A percentile compares a stretch with the other conserved stretches of the same genome.
phyloP scores from a whole-genome alignment of 495 filamentous ascomycete species.

The Podospora pseudopauciseta region DNA sequence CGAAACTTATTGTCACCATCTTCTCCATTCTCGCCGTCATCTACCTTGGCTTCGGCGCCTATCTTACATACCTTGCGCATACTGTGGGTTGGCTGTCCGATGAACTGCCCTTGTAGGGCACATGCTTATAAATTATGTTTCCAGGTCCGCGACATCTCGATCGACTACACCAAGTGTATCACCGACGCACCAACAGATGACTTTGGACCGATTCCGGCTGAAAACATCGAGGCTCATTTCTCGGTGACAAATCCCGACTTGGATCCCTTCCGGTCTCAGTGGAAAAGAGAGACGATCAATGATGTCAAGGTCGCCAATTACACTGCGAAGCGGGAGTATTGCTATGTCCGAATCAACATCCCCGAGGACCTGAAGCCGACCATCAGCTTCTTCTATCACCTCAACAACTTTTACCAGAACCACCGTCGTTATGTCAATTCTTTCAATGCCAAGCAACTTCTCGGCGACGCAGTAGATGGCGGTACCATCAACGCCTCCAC shows the following conservation, averaged over 20 bases:
- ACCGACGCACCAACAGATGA: conserved; percentile 42
- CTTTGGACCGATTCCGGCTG: conserved; percentile 46
- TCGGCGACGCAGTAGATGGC: conserved; percentile 62
- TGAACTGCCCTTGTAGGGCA: background rate
- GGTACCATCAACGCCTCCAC: conserved; percentile 58
- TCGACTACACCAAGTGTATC: conserved; percentile 84
- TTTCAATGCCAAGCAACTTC: conserved; percentile 75
- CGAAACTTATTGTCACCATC: conserved; percentile 37
- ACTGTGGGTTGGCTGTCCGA: conserved; percentile 23
- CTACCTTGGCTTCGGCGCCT: conserved; percentile 37
- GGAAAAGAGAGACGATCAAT: conserved; percentile 20
- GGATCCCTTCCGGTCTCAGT: conserved; percentile 30
- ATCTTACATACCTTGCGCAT: conserved; percentile 32
- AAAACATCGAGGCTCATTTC: conserved; percentile 62
- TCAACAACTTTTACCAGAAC: conserved; percentile 99
- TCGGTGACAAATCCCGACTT: conserved; percentile 24
- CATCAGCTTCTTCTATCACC: conserved; percentile 86
- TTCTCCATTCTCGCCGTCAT: conserved; percentile 36
- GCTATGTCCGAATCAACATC: conserved; percentile 71
- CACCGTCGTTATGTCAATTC: conserved; percentile 94
- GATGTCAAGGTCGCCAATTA: conserved; percentile 26
- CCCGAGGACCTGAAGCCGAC: conserved; percentile 74
- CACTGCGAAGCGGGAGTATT: conserved; percentile 35
- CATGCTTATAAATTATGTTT: conserved; percentile 32
- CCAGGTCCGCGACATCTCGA: conserved; percentile 78